Percentiles rank a stretch among this genome's conserved stretches.
phyloP scores from a whole-genome alignment of 768 basidiomycete species.

The Pleurotus giganteus region DNA sequence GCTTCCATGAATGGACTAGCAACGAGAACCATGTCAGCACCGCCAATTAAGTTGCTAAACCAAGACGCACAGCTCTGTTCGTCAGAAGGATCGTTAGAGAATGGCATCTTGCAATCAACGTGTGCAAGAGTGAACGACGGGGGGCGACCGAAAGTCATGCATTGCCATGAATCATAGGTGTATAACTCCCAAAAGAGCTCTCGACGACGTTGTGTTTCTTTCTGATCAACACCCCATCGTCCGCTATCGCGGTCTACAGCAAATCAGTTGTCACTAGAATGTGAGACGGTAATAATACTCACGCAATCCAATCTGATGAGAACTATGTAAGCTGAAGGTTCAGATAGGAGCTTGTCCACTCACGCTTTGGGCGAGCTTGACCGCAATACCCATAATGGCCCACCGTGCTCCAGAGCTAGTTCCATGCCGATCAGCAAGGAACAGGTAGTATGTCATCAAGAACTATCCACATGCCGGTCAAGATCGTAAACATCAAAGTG shows the following conservation, averaged over 20 bases:
- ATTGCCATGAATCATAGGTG: slow-evolving; percentile 51
- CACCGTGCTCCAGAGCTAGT: slow-evolving; percentile 62
- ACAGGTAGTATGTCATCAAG: slow-evolving; percentile 70
- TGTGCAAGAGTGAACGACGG: slow-evolving; percentile 67
- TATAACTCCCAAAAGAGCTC: slow-evolving; percentile 69
- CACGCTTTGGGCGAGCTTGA: slow-evolving; percentile 70
- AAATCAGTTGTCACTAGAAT: slow-evolving; percentile 13
- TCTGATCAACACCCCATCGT: slow-evolving; percentile 58
- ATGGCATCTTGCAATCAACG: slow-evolving; percentile 65
- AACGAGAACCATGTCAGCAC: slow-evolving; percentile 5
- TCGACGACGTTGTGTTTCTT: slow-evolving; percentile 60
- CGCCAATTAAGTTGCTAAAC: not conserved
- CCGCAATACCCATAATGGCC: slow-evolving; percentile 67
- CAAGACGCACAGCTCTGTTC: slow-evolving; percentile 56
- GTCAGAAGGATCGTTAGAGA: slow-evolving; percentile 43
- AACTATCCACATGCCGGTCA: slow-evolving; percentile 35
- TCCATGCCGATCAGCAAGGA: slow-evolving; percentile 67
- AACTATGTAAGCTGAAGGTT: slow-evolving; percentile 3
- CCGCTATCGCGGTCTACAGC: slow-evolving; percentile 64
- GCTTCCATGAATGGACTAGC: slow-evolving; percentile 67
- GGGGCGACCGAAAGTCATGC: slow-evolving; percentile 67
- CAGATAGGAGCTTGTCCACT: slow-evolving; percentile 22
- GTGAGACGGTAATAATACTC: slow-evolving; percentile 24
- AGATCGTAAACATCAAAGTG: slow-evolving; percentile 10
- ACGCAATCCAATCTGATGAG: slow-evolving; percentile 66